phyloP scores from a whole-genome alignment of 768 basidiomycete genomes.

The Pleurotus ostreatus region DNA sequence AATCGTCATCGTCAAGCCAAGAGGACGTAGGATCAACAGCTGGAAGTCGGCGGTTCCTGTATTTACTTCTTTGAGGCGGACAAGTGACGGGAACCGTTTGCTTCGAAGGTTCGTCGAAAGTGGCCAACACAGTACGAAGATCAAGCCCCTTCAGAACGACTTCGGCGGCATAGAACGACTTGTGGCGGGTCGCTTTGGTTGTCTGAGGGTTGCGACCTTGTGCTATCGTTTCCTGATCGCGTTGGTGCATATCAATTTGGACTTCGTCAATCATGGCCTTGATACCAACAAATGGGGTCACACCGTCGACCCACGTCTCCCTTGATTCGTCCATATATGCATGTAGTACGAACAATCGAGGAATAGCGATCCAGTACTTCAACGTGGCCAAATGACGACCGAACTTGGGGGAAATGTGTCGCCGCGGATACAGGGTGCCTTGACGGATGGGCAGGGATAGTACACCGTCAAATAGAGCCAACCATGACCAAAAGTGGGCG shows the following conservation, averaged over 20 bases:
- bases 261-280: slow-evolving; percentile 81
- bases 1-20: slow-evolving; percentile 84
- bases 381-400: slow-evolving; percentile 85
- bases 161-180: slow-evolving; percentile 86
- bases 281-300: slow-evolving; percentile 77
- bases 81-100: slow-evolving; percentile 45
- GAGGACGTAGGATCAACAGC: slow-evolving; percentile 37
- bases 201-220: slow-evolving; percentile 52
- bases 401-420: slow-evolving; percentile 79
- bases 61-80: slow-evolving; percentile 43
- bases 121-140: slow-evolving; percentile 72
- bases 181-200: slow-evolving; percentile 63
- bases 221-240: slow-evolving; percentile 73
- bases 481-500: slow-evolving; percentile 92
- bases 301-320: slow-evolving; percentile 77
- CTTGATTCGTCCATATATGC: slow-evolving; percentile 78
- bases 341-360: slow-evolving; percentile 81
- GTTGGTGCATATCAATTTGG: slow-evolving; percentile 89
- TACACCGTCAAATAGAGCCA: slow-evolving; percentile 74
- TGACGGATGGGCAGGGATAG: slow-evolving; percentile 84
- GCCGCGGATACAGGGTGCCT: slow-evolving; percentile 74
- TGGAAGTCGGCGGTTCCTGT: slow-evolving; percentile 43
- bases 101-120: slow-evolving; percentile 72
- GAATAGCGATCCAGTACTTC: slow-evolving; percentile 81
- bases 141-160: slow-evolving; percentile 75